phyloP scores from a whole-genome alignment of 371 early-diverging fungal genomes.

The Paraphysoderma sedebokerense region DNA sequence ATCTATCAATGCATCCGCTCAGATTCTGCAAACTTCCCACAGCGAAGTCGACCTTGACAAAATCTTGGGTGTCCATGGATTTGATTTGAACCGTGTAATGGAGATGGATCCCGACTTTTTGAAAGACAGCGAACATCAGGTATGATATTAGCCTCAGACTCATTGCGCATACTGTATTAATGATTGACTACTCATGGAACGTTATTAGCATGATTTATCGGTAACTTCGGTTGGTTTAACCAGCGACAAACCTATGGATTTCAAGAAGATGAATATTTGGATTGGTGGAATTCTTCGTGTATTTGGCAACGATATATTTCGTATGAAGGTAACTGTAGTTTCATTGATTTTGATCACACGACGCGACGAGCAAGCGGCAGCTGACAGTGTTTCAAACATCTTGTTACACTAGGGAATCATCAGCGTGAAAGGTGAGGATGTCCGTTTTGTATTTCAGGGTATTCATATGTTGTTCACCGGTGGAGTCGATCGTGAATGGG shows the following conservation, averaged over 20 bases:
- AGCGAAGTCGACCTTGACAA: constrained; percentile 9
- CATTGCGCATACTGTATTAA: not conserved
- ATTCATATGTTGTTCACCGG: constrained; percentile 21
- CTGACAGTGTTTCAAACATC: too few relatives aligned
- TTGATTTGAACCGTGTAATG: constrained; percentile 12
- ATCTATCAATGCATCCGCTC: constrained; percentile 9
- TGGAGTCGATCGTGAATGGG: constrained; percentile 12
- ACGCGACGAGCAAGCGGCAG: too few relatives aligned
- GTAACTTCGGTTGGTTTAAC: constrained; percentile 12
- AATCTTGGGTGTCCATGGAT: constrained; percentile 12
- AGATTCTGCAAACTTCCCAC: constrained; percentile 8
- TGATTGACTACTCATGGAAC: not conserved
- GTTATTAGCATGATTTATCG: not conserved
- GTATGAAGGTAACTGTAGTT: too few relatives aligned
- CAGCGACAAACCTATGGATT: constrained; percentile 6
- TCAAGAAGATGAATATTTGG: constrained; percentile 12
- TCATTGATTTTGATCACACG: too few relatives aligned
- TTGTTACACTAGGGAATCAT: constrained; percentile 18
- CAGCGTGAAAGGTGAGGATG: constrained; percentile 12
- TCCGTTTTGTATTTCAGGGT: constrained; percentile 20
- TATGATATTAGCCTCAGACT: constrained; percentile 4
- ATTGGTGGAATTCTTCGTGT: constrained; percentile 12
- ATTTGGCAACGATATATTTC: constrained; percentile 12
- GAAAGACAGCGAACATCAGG: constrained; percentile 1
- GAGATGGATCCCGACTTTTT: constrained; percentile 15